Evolutionary conservation across 2,329 filamentous ascomycete species (phyloP).

Genomic region (Fusarium neocosmosporiellum): DNA sequence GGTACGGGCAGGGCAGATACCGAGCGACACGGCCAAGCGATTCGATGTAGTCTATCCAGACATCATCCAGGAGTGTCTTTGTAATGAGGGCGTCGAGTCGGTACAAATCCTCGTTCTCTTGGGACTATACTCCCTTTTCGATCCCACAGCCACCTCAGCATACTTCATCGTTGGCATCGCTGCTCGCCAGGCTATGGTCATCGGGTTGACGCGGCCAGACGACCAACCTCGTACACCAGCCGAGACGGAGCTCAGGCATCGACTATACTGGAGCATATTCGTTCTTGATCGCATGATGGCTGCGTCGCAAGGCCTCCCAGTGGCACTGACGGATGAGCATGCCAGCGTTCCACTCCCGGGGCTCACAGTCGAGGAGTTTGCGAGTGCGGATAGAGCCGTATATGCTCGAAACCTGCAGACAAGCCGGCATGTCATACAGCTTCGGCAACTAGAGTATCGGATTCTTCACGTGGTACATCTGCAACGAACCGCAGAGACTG

Average conservation of each 20-base stretch:
- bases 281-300: constrained; percentile 59
- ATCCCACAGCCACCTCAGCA: constrained; percentile 52
- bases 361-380: constrained; percentile 59
- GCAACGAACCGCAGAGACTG: constrained; percentile 44
- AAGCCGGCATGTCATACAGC: constrained; percentile 57
- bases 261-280: constrained; percentile 59
- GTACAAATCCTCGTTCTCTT: constrained; percentile 56
- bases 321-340: constrained; percentile 53
- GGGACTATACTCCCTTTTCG: constrained; percentile 57
- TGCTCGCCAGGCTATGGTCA: constrained; percentile 52
- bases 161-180: constrained; percentile 55
- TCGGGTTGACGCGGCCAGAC: constrained; percentile 51
- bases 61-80: constrained; percentile 55
- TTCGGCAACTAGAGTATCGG: constrained; percentile 57
- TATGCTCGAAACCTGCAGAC: constrained; percentile 57
- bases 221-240: constrained; percentile 41
- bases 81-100: constrained; percentile 49
- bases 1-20: constrained; percentile 55
- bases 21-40: constrained; percentile 45
- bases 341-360: constrained; percentile 56
- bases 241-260: constrained; percentile 50
- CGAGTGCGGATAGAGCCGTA: constrained; percentile 50
- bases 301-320: constrained; percentile 53
- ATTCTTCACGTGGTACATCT: constrained; percentile 53
- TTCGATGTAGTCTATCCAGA: constrained; percentile 54